These are phyloP conservation scores for Aureobasidium sp. DNA, from an alignment of 2,329 filamentous ascomycete species.

Conservation along the genomic window DNA sequence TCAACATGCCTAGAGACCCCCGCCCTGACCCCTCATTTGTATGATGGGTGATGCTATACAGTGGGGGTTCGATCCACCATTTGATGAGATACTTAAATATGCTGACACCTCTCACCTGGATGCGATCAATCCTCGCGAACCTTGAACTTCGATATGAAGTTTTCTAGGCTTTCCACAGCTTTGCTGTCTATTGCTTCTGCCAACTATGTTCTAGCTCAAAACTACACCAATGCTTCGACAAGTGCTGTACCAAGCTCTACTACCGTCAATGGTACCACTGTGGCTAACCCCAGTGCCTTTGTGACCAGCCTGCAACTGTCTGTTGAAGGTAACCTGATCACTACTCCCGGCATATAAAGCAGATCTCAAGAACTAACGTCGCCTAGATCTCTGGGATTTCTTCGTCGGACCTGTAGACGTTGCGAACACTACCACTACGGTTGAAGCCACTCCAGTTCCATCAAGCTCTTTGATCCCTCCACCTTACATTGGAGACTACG, in stretches of 20 bases:
- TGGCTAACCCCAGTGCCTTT: constrained; percentile 17
- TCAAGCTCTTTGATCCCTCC: constrained; percentile 26
- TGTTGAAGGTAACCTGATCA: constrained; percentile 14
- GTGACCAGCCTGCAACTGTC: constrained; percentile 18
- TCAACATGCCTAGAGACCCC: neutral
- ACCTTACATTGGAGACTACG: constrained; percentile 22
- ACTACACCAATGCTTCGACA: neutral
- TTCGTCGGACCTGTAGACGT: constrained; percentile 22
- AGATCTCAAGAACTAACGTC: no score
- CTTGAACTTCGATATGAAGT: neutral
- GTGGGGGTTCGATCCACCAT: neutral
- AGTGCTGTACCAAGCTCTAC: constrained; percentile 12
- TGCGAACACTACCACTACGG: constrained; percentile 23
- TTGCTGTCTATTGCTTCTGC: neutral
- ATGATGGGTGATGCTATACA: neutral
- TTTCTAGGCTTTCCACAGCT: neutral
- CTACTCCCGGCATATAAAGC: neutral
- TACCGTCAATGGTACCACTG: constrained; percentile 14
- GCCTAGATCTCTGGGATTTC: constrained; percentile 23
- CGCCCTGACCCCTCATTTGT: neutral
- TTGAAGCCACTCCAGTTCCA: constrained; percentile 27
- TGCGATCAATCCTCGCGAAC: neutral
- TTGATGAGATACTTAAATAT: neutral
- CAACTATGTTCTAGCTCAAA: neutral
- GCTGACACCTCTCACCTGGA: neutral